Conservation (phyloP, 257 asterid species). For the Sherardia arvensis region DNA sequence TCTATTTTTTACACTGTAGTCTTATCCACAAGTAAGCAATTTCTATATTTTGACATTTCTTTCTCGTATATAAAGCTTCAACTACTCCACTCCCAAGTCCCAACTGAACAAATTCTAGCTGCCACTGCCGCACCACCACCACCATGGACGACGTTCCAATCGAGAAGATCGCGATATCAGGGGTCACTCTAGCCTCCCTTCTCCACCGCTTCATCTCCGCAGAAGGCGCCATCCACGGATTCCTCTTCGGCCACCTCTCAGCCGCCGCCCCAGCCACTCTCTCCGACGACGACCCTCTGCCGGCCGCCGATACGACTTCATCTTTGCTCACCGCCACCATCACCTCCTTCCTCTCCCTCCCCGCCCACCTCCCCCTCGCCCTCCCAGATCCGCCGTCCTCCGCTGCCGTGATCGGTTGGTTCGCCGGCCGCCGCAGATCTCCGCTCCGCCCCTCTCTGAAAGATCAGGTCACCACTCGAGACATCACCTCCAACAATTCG, state of each 20-base stretch:
- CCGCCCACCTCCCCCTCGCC: constrained; percentile 55
- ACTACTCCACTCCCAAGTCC: too few species aligned
- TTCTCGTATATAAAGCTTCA: too few species aligned
- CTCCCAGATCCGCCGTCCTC: constrained; percentile 12
- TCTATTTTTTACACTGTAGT: too few species aligned
- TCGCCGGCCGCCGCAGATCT: too few species aligned
- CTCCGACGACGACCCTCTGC: constrained; percentile 52
- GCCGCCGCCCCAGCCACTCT: constrained; percentile 39
- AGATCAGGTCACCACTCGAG: too few species aligned
- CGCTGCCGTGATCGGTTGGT: too few species aligned
- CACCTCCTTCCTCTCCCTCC: constrained; percentile 56
- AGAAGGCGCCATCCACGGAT: constrained; percentile 67
- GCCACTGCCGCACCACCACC: background rate
- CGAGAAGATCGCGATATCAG: constrained; percentile 58
- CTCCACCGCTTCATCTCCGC: constrained; percentile 72
- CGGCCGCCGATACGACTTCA: constrained; percentile 11
- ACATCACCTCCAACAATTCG: too few species aligned
- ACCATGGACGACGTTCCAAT: constrained; percentile 48
- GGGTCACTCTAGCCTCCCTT: constrained; percentile 66
- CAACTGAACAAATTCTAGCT: too few species aligned
- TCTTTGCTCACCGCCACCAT: constrained; percentile 41
- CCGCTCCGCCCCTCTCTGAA: too few species aligned
- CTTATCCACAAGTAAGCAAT: too few species aligned
- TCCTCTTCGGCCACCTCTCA: constrained; percentile 57
- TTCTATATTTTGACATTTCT: too few species aligned